Evolutionary conservation across 768 basidiomycete species (phyloP), one percentile per base, ranked within the genome.

Genomic region (Lyophyllum atratum): DNA sequence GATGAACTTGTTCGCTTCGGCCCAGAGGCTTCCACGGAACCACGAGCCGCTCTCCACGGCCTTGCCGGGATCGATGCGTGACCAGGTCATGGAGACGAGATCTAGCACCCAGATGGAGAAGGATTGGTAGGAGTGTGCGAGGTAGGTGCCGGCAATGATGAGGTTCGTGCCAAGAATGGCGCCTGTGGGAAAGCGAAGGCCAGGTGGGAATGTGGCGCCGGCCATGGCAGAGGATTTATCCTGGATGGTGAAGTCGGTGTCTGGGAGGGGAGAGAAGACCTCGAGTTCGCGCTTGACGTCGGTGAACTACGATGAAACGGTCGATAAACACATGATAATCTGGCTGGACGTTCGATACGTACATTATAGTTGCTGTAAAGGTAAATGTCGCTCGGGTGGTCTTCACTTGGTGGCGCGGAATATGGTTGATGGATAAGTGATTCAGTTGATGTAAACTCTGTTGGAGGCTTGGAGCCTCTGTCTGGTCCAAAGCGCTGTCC

Each of bases 91-190:
- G 56, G 79, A 81, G 48, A 82, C 72, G 24, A 98, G 80, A 69
- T 99, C 91, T 44, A 99, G 85, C 1, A 92, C 91, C 95, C 95
- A 99, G 56, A 98, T 90, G 10, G 94, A 95, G 72, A 95, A 99
- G 25, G 92, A 93, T 66, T 96, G 95, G 64, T 92, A 92, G 40
- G 90, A 89, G 66, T 95, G 92, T 0, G 95, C 93, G 56, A 99
- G 88, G 68, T 97, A 97, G 19, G 94, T 96, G 28, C 96, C 96
- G 9, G 93, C 94, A 51, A 98, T 88, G 71, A 99, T 90, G 68
- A 99, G 84, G 70, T 94, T 87, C 29, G 86, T 86, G 28, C 95
- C 97, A 7, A 97, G 76, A 59, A 98, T 87, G 29, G 93, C 93
- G 19, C 95, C 96, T 0, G 94, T 92, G 6, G 96, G 96, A 76